Base-by-base conservation (phyloP, 768 basidiomycete species). In the Leccinum uliginosum region DNA sequence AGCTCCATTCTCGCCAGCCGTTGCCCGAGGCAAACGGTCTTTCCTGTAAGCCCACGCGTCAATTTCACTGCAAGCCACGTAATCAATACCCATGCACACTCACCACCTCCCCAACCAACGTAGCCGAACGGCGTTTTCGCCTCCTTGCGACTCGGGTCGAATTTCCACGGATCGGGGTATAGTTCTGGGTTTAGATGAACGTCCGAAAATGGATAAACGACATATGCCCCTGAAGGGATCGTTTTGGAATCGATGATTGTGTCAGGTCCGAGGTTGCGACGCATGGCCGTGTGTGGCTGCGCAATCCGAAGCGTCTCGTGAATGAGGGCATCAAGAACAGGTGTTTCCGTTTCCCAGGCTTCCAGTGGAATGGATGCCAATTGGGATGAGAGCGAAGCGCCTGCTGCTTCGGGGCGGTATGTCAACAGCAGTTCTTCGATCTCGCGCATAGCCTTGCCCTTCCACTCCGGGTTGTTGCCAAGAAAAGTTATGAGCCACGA, bases 51-150 rank as follows among this genome's bases (percentile, higher is more conserved):
- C n/a, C n/a, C 27, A 34, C 23, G 26, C n/a, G 35, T 62, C 49
- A 60, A 44, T 43, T 40, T 63, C 54, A 50, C 44, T 21, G 56
- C 50, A 38, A 59, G 30, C 50, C 53, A 61, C 61, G 59, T 66
- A 65, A 66, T 60, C 52, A 48, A 48, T 53, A 26, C 49, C 12
- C 26, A 32, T 57, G 61, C 50, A 61, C 51, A 78, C 83, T 65
- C 67, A 91, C 89, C 89, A 74, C 82, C 86, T 58, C 89, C 89
- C 89, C 87, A 91, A 32, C 87, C 88, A 50, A 90, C 76, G 66
- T 86, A 90, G 54, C 79, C 74, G 70, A 82, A 83, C 56, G 80
- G 80, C 57, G 75, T 71, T 71, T 71, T 79, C 72, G 62, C 75
- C 71, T 70, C 83, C 75, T 65, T 74, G 57, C 79, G 74, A 50